Evolutionary conservation across 441 rosid species (phyloP).

Genomic region (Corymbia calophylla): DNA sequence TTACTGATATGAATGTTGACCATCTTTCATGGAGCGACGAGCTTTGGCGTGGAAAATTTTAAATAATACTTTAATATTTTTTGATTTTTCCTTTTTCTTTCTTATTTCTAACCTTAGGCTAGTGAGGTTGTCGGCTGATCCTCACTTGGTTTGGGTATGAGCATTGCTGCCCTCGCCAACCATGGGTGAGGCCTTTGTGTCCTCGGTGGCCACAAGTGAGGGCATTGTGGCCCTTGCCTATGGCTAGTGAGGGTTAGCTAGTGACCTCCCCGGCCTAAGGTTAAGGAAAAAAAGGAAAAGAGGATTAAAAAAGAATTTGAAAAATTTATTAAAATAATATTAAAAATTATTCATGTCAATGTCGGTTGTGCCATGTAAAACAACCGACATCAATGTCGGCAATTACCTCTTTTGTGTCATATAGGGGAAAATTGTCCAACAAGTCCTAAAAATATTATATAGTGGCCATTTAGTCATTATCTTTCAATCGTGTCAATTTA

Average conservation of each 20-base stretch:
- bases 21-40: rapidly evolving
- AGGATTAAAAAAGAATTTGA: background rate
- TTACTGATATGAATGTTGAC: background rate
- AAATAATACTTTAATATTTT: no score
- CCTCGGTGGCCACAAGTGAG: background rate
- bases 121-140: rapidly evolving
- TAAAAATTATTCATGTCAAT: no score
- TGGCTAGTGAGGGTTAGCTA: rapidly evolving
- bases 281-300: no score
- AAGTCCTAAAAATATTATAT: rapidly evolving
- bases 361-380: no score
- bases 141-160: background rate
- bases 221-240: rapidly evolving
- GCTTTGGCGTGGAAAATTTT: background rate
- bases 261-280: rapidly evolving
- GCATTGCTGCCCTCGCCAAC: background rate
- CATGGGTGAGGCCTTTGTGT: no score
- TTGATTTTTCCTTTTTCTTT: no score
- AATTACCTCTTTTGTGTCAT: background rate
- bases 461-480: background rate
- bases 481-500: no score
- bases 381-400: background rate
- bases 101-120: rapidly evolving
- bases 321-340: no score
- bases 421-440: no score